Evolutionary conservation across 768 basidiomycete species (phyloP), one percentile per base, ranked within the genome.

Genomic region (Amanita exitialis): DNA sequence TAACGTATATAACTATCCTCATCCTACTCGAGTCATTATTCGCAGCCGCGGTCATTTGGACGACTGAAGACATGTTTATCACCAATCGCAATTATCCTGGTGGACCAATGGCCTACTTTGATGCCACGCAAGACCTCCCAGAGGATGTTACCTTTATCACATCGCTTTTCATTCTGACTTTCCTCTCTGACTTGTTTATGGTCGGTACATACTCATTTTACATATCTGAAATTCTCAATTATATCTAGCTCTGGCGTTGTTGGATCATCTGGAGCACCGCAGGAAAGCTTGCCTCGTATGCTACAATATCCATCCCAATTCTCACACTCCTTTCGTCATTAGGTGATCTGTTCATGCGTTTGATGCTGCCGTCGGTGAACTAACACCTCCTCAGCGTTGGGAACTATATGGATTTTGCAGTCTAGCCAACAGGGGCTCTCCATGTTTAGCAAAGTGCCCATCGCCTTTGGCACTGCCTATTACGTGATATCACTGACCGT

Each of bases 21-120:
- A 49, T 74, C 34, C 44, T 59, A 45, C 61, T 73, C 54, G 67
- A 69, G 49, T 69, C 69, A 0, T 58, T 73, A 16, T 73, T 64
- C 54, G 56, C 59, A 44, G 64, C 65, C 12, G 69, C 70, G 0
- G 70, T 71, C 56, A 68, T 70, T 3, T 63, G 69, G 34, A 72
- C 67, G 5, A 67, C 69, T 4, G 67, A 70, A 49, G 61, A 66
- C 15, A 66, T 69, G n/a, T 72, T 72, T 41, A 62, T 73, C 44
- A 67, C 70, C 57, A 70, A 73, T 49, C 62, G 69, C 25, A 68
- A 69, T 50, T 71, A 64, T 47, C 68, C 70, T 32, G 68, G 62
- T 20, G 73, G 73, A 3, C 73, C 74, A 13, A 73, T 73, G 72
- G 49, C 50, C 27, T 74, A 71, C 58, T 73, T 75, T 60, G 59